Conservation (phyloP, 768 basidiomycete species). For the Leccinum rimulosum region DNA sequence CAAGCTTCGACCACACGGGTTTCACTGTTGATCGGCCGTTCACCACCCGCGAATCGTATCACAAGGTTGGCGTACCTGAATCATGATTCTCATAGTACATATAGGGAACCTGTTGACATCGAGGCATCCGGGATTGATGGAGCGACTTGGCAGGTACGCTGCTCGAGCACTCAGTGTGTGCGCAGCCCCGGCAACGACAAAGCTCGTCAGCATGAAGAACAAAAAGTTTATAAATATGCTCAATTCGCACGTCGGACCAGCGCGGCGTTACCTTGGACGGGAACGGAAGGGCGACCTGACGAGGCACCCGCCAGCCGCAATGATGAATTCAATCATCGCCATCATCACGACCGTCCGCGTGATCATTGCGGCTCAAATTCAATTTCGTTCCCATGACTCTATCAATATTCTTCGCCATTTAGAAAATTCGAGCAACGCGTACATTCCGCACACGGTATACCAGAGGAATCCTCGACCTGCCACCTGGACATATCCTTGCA, state of each 20-base stretch:
- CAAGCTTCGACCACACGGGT: not conserved
- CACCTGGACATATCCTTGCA: slow-evolving; percentile 24
- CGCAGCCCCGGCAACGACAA: not conserved
- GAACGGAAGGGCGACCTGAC: slow-evolving; percentile 4
- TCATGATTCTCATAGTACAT: not conserved
- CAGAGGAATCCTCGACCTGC: slow-evolving; percentile 29
- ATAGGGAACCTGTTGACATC: not conserved
- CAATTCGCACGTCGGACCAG: not conserved
- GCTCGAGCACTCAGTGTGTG: not conserved
- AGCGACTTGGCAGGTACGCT: not conserved
- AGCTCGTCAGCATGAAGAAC: not conserved
- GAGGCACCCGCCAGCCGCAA: not conserved
- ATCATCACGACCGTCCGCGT: slow-evolving; percentile 13
- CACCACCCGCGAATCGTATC: not conserved
- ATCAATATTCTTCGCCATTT: slow-evolving; percentile 16
- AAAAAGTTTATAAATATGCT: slow-evolving; percentile 3
- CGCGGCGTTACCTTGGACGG: slow-evolving; percentile 14
- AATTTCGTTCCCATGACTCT: slow-evolving; percentile 22
- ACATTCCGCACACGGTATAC: slow-evolving; percentile 26
- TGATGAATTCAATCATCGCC: slow-evolving; percentile 1
- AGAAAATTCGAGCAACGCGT: slow-evolving; percentile 29
- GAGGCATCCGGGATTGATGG: not conserved
- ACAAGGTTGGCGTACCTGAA: not conserved
- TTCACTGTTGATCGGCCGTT: not conserved
- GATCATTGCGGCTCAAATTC: slow-evolving; percentile 15